These are phyloP conservation scores for Candida caryicola DNA, from an alignment of 805 yeast genomes.

Conservation along the genomic window DNA sequence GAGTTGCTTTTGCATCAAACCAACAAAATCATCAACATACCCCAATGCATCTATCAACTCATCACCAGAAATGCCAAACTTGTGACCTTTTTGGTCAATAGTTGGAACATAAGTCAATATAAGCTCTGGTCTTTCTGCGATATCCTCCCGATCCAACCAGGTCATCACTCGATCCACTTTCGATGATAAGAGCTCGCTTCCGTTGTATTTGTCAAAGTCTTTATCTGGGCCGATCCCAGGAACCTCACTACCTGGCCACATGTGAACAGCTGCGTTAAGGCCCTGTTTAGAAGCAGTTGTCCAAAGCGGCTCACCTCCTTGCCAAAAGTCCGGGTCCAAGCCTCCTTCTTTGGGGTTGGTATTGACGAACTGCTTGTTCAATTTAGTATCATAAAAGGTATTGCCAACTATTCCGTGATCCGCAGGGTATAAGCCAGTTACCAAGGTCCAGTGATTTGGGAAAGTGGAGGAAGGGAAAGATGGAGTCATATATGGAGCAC, in stretches of 20 bases:
- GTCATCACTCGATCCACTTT: conserved; percentile 58
- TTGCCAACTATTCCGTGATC: conserved; percentile 88
- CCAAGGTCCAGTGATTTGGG: conserved; percentile 89
- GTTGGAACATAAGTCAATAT: conserved; percentile 77
- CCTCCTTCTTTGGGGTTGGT: conserved; percentile 52
- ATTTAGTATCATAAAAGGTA: conserved; percentile 64
- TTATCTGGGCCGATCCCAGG: conserved; percentile 50
- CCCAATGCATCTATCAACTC: conserved; percentile 52
- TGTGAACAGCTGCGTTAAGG: conserved; percentile 72
- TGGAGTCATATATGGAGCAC: conserved; percentile 83
- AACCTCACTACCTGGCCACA: conserved; percentile 96
- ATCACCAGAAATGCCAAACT: conserved; percentile 63
- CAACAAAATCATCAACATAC: conserved; percentile 66
- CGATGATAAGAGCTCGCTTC: conserved; percentile 52
- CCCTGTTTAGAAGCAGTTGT: conserved; percentile 64
- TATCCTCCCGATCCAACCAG: conserved; percentile 61
- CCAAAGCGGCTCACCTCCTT: conserved; percentile 89
- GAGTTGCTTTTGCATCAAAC: conserved; percentile 47
- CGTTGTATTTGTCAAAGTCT: conserved; percentile 62
- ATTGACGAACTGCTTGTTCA: conserved; percentile 58
- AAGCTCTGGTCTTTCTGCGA: conserved; percentile 66
- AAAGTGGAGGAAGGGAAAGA: conserved; percentile 87
- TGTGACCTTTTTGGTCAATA: conserved; percentile 76
- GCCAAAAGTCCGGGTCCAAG: conserved; percentile 64
- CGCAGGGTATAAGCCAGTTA: conserved; percentile 81